These are phyloP conservation scores for Seminavis robusta DNA, from an alignment of 108 stramenopile genomes.

Conservation along the genomic window DNA sequence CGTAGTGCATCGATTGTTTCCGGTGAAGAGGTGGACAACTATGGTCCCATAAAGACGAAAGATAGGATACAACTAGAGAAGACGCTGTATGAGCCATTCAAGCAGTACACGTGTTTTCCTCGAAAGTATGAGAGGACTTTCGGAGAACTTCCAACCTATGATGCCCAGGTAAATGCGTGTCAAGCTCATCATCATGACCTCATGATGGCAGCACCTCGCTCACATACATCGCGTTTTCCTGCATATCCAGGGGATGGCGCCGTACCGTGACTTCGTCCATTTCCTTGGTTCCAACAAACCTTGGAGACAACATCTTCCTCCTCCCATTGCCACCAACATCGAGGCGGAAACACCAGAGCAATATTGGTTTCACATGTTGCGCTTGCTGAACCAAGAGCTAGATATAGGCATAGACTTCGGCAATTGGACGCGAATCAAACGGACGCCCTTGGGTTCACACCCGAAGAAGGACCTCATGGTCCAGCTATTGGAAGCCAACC, in stretches of 20 bases:
- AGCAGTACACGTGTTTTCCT: neutral
- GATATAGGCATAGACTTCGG: slow-evolving; percentile 2
- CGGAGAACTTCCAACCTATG: neutral
- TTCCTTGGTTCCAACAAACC: slow-evolving; percentile 32
- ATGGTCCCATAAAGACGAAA: slow-evolving; percentile 11
- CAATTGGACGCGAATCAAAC: slow-evolving; percentile 15
- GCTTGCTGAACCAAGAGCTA: neutral
- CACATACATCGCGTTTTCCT: too few relatives aligned
- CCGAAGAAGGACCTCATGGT: too few relatives aligned
- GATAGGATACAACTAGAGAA: neutral
- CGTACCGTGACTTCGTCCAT: slow-evolving; percentile 35
- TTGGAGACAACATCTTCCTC: too few relatives aligned
- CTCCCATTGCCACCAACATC: too few relatives aligned
- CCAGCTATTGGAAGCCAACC: too few relatives aligned
- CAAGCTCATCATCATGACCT: slow-evolving; percentile 1
- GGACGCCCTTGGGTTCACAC: too few relatives aligned
- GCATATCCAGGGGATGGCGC: slow-evolving; percentile 13
- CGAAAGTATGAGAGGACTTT: neutral
- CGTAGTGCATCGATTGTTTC: slow-evolving; percentile 20
- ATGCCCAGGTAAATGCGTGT: neutral
- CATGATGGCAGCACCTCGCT: too few relatives aligned
- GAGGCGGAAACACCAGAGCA: neutral
- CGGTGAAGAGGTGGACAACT: slow-evolving; percentile 20
- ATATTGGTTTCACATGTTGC: neutral
- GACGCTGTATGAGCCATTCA: neutral